These are phyloP conservation scores for Trichophyton schoenleinii DNA, from an alignment of 2,329 filamentous ascomycete genomes.

Conservation along the genomic window DNA sequence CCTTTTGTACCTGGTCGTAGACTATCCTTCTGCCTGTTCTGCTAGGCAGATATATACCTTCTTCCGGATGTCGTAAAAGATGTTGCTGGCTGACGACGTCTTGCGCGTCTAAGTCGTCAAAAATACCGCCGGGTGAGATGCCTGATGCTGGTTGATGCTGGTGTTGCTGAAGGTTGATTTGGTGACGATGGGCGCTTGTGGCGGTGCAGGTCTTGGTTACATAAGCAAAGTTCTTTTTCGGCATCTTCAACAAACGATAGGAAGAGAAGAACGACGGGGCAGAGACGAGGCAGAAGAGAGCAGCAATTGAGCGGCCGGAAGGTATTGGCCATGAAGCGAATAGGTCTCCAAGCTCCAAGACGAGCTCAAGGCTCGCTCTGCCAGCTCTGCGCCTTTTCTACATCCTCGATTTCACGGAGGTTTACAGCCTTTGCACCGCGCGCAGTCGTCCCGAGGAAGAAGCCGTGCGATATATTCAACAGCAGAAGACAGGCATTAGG, in stretches of 20 bases:
- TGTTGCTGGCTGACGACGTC: neutral
- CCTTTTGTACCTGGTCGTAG: neutral
- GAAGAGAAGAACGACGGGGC: neutral
- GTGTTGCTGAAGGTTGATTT: neutral
- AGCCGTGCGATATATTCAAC: neutral
- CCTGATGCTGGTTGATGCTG: neutral
- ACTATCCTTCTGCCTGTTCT: neutral
- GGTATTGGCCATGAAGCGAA: constrained; percentile 23
- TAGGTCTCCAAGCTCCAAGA: constrained; percentile 21
- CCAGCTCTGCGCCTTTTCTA: constrained; percentile 28
- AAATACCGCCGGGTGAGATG: neutral
- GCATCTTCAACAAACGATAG: neutral
- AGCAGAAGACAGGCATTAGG: neutral
- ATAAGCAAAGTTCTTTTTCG: neutral
- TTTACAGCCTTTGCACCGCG: neutral
- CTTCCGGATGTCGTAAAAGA: neutral
- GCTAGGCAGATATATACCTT: neutral
- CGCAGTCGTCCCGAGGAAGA: neutral
- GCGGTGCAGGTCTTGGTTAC: neutral
- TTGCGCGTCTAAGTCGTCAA: neutral
- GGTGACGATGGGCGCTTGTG: neutral
- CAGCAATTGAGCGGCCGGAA: neutral
- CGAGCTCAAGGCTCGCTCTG: constrained; percentile 22
- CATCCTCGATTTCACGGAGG: constrained; percentile 11
- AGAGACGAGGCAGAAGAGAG: neutral